A percentile compares a stretch with the other conserved stretches of the same genome.
These are phyloP conservation scores for slime mould (Dictyostelium discoideum) DNA, from an alignment of 78 protist genomes.

Conservation along the genomic window DNA sequence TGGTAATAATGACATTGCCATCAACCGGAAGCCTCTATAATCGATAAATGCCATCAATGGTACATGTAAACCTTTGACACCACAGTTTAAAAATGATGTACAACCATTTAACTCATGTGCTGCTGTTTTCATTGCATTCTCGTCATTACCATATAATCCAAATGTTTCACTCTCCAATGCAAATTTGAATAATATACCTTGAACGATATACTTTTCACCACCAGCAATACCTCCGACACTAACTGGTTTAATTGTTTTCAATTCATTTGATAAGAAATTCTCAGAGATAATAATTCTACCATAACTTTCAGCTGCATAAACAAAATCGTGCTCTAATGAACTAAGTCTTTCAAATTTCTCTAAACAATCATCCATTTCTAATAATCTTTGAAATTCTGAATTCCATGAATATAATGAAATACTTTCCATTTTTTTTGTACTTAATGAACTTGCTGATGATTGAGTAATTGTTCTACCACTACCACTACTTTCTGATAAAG, in stretches of 20 bases:
- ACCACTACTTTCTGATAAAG: not conserved
- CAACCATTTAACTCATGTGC: conserved; percentile 81
- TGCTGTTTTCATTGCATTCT: conserved; percentile 85
- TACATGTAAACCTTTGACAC: conserved; percentile 74
- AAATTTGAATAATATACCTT: conserved; percentile 84
- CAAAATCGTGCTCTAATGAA: conserved; percentile 65
- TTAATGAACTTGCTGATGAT: not conserved
- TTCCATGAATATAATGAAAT: conserved; percentile 51
- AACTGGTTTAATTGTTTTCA: conserved; percentile 82
- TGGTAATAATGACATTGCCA: conserved; percentile 79
- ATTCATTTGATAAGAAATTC: conserved; percentile 54
- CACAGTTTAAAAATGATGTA: conserved; percentile 64
- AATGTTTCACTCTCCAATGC: conserved; percentile 75
- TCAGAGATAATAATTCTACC: conserved; percentile 80
- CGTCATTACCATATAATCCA: conserved; percentile 82
- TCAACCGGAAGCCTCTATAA: conserved; percentile 80
- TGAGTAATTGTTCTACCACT: not conserved
- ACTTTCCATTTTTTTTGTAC: not conserved
- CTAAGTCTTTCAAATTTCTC: conserved; percentile 65
- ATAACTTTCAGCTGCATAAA: conserved; percentile 78
- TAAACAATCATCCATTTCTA: conserved; percentile 68
- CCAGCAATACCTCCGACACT: conserved; percentile 87
- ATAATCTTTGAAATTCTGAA: conserved; percentile 46
- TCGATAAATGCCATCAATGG: conserved; percentile 85
- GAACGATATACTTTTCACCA: conserved; percentile 85